Evolutionary conservation across 2,329 filamentous ascomycete species (phyloP).

Genomic region (Xylaria sp.): DNA sequence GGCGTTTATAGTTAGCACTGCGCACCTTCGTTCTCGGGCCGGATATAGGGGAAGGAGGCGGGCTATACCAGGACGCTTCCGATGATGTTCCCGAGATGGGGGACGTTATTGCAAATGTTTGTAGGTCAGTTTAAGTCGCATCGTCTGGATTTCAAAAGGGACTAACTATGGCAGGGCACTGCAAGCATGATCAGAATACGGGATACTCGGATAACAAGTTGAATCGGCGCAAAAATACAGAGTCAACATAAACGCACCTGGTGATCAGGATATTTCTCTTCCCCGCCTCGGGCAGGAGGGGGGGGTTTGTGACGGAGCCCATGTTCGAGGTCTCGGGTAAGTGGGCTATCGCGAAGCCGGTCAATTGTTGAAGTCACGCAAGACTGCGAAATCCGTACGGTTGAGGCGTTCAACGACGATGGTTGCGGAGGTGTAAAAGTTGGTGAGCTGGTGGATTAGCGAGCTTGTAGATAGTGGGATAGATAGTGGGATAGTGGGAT

Average conservation of each 20-base stretch:
- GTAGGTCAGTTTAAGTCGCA: slow-evolving; percentile 4
- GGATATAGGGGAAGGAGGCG: no score
- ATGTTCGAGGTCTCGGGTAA: slow-evolving; percentile 12
- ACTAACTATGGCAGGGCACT: slow-evolving; percentile 19
- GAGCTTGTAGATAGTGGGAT: not conserved
- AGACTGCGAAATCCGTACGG: not conserved
- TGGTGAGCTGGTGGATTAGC: no score
- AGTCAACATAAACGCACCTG: slow-evolving; percentile 47
- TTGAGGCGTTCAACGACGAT: not conserved
- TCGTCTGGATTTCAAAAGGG: no score
- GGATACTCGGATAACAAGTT: not conserved
- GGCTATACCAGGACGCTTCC: slow-evolving; percentile 70
- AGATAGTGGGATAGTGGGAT: no score
- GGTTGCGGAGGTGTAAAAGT: not conserved
- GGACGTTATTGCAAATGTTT: slow-evolving; percentile 65
- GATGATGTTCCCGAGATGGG: slow-evolving; percentile 88
- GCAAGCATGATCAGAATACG: not conserved
- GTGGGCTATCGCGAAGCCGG: not conserved
- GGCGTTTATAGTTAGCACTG: not conserved
- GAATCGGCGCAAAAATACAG: not conserved
- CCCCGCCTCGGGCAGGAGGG: slow-evolving; percentile 69
- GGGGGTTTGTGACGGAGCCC: slow-evolving; percentile 24
- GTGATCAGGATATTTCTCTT: slow-evolving; percentile 91
- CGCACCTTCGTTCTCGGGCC: not conserved
- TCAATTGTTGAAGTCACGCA: not conserved